Evolutionary conservation across 1,139 yeast genomes (phyloP).

Genomic region (Taphrina confusa): DNA sequence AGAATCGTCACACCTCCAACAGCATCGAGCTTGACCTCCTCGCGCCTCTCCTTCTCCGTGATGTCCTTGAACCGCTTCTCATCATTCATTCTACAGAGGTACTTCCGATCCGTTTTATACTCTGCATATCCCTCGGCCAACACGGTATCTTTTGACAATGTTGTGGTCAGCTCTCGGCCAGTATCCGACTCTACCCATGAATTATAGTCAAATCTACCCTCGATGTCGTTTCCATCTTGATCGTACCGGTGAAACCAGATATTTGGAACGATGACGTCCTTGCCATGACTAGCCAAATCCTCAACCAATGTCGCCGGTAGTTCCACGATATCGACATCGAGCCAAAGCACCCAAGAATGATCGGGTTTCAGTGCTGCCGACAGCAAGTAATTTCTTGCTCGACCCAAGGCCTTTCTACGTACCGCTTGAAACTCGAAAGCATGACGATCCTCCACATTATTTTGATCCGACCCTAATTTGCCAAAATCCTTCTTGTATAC

Average conservation of each 20-base stretch:
- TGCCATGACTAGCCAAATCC: constrained; percentile 70
- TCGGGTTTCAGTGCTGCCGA: constrained; percentile 75
- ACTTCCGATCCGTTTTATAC: constrained; percentile 80
- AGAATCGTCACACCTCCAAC: constrained; percentile 88
- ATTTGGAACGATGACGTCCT: constrained; percentile 84
- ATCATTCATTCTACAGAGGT: constrained; percentile 40
- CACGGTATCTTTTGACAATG: constrained; percentile 76
- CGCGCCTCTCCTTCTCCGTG: constrained; percentile 67
- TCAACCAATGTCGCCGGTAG: constrained; percentile 79
- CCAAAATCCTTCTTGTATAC: constrained; percentile 84
- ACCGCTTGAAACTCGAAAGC: constrained; percentile 89
- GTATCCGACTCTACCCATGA: constrained; percentile 83
- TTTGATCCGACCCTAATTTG: constrained; percentile 57
- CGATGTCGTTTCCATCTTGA: constrained; percentile 65
- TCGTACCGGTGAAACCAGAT: constrained; percentile 79
- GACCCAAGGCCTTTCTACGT: constrained; percentile 81
- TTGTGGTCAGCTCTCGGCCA: constrained; percentile 65
- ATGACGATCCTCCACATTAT: constrained; percentile 61
- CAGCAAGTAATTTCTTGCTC: constrained; percentile 86
- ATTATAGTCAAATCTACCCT: constrained; percentile 47
- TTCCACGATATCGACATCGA: constrained; percentile 85
- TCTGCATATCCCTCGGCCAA: constrained; percentile 91
- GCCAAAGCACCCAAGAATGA: constrained; percentile 94
- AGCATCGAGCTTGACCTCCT: constrained; percentile 75
- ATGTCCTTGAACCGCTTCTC: constrained; percentile 28